phyloP scores from a whole-genome alignment of 2,329 filamentous ascomycete species.

The Penicillium sp. region DNA sequence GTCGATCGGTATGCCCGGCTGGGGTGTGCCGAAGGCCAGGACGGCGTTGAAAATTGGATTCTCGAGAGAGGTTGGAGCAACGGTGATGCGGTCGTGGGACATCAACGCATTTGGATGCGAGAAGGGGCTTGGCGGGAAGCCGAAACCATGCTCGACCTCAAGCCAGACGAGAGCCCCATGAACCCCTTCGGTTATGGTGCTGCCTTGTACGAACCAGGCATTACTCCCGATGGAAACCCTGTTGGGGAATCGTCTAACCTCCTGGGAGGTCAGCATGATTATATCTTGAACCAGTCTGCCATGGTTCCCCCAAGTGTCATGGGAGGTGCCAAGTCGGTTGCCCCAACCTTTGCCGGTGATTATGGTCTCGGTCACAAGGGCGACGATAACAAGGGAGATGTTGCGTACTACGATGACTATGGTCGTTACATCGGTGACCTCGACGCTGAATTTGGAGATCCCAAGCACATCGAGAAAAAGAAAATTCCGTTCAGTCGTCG shows the following conservation, averaged over 20 bases:
- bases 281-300: slow-evolving; percentile 52
- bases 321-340: slow-evolving; percentile 56
- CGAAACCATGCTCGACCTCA: slow-evolving; percentile 91
- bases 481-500: slow-evolving; percentile 65
- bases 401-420: slow-evolving; percentile 69
- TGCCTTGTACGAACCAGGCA: slow-evolving; percentile 69
- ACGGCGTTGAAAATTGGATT: slow-evolving; percentile 92
- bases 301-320: slow-evolving; percentile 42
- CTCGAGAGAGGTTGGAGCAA: slow-evolving; percentile 98
- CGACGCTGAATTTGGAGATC: slow-evolving; percentile 76
- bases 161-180: slow-evolving; percentile 58
- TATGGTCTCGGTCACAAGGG: slow-evolving; percentile 88
- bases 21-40: slow-evolving; percentile 84
- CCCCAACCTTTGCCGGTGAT: slow-evolving; percentile 63
- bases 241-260: slow-evolving; percentile 62
- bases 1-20: slow-evolving; percentile 76
- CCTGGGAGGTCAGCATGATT: slow-evolving; percentile 71
- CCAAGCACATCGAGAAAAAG: slow-evolving; percentile 73
- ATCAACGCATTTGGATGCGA: slow-evolving; percentile 92
- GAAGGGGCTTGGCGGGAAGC: slow-evolving; percentile 97
- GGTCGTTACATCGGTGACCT: slow-evolving; percentile 68
- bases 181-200: slow-evolving; percentile 56
- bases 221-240: slow-evolving; percentile 62
- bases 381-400: slow-evolving; percentile 71
- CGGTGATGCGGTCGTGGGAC: slow-evolving; percentile 87